Percentiles rank a stretch among this genome's conserved stretches.
These are phyloP conservation scores for Cantharellus anzutake DNA, from an alignment of 768 basidiomycete genomes.

Conservation along the genomic window DNA sequence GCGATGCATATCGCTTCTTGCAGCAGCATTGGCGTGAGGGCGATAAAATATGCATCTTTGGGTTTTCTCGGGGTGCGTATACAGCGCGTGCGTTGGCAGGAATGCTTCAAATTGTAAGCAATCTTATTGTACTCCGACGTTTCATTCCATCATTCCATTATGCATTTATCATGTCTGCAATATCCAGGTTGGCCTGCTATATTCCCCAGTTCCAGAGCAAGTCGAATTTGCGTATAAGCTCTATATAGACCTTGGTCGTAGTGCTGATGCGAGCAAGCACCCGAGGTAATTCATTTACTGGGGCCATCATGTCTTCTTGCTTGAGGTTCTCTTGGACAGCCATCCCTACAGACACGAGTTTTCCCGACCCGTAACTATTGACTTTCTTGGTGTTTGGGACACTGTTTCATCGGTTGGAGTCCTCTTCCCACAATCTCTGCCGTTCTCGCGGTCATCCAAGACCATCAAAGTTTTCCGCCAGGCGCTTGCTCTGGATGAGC, in stretches of 20 bases:
- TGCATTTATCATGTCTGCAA: neutral
- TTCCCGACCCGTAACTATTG: conserved; percentile 6
- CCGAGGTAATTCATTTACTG: too few relatives aligned
- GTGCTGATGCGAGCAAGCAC: too few relatives aligned
- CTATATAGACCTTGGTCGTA: neutral
- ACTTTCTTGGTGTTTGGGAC: conserved; percentile 13
- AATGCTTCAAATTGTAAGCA: conserved; percentile 13
- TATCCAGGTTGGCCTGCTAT: conserved; percentile 12
- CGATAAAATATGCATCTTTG: conserved; percentile 17
- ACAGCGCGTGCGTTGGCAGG: conserved; percentile 16
- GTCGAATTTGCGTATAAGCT: neutral
- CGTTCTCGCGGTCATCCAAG: conserved; percentile 9
- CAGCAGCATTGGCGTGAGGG: conserved; percentile 11
- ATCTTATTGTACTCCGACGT: neutral
- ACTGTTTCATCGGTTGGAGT: conserved; percentile 12
- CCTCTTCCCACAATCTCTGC: conserved; percentile 8
- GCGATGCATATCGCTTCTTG: conserved; percentile 9
- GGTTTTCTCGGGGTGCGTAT: conserved; percentile 19
- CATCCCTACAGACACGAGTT: neutral
- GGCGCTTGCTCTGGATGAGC: conserved; percentile 8
- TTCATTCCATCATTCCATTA: neutral
- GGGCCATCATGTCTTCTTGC: too few relatives aligned
- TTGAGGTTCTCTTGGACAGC: neutral
- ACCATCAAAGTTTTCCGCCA: conserved; percentile 11
- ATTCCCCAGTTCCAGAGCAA: conserved; percentile 8